These are phyloP conservation scores for Psidium guajava DNA, from an alignment of 345 rosid species.

Conservation along the genomic window DNA sequence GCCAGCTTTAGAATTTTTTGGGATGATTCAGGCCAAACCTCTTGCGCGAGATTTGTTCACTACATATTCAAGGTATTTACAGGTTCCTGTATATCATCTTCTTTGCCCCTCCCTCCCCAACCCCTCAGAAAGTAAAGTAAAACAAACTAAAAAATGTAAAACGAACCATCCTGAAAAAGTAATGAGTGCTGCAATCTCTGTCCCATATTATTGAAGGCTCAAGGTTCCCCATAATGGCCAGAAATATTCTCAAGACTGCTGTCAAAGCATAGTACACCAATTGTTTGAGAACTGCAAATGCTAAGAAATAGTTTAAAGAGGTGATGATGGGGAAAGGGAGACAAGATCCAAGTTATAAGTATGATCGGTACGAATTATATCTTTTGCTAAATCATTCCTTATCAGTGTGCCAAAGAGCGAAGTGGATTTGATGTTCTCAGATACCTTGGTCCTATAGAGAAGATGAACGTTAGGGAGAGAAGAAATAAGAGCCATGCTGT, in stretches of 20 bases:
- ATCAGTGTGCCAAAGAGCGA: background rate
- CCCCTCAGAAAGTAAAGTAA: background rate
- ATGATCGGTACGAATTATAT: background rate
- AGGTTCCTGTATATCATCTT: background rate
- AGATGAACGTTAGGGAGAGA: background rate
- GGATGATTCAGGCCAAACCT: slow-evolving; percentile 77
- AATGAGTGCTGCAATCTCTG: background rate
- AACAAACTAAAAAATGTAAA: background rate
- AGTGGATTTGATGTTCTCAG: background rate
- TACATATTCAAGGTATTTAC: slow-evolving; percentile 57
- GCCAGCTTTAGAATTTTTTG: slow-evolving; percentile 73
- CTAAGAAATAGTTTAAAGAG: background rate
- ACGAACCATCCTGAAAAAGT: background rate
- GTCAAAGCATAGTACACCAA: background rate
- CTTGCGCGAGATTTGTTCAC: slow-evolving; percentile 81
- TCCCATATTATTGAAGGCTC: background rate
- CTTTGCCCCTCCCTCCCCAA: background rate
- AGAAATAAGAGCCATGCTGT: background rate
- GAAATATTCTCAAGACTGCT: background rate
- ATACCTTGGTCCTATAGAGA: background rate
- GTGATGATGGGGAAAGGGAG: background rate
- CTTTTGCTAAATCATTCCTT: background rate
- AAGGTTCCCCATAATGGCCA: background rate
- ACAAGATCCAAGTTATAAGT: background rate
- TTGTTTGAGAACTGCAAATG: background rate